These are phyloP conservation scores for Pichia inconspicua DNA, from an alignment of 1,139 yeast genomes.

Conservation along the genomic window DNA sequence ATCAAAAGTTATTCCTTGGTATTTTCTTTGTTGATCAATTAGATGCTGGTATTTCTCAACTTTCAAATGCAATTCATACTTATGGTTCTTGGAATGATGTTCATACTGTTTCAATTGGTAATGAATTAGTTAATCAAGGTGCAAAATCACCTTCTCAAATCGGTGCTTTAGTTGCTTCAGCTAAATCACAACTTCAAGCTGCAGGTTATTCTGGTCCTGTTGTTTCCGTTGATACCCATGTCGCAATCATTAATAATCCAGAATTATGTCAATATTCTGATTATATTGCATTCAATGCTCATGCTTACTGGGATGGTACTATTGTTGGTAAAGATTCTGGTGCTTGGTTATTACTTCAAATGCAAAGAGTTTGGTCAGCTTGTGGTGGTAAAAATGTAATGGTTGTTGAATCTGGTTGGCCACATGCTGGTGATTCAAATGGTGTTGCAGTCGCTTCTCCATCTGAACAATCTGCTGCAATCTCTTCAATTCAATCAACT, in stretches of 20 bases:
- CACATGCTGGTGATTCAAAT: conserved; percentile 56
- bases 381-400: conserved; percentile 59
- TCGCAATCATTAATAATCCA: conserved; percentile 66
- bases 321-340: conserved; percentile 63
- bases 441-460: conserved; percentile 68
- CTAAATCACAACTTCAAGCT: conserved; percentile 51
- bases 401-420: conserved; percentile 80
- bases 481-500: conserved; percentile 44
- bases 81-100: conserved; percentile 69
- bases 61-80: conserved; percentile 45
- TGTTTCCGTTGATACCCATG: conserved; percentile 74
- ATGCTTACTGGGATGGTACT: conserved; percentile 71
- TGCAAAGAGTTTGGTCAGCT: conserved; percentile 55
- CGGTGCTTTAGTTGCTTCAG: conserved; percentile 44
- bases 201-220: conserved; percentile 64
- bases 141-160: conserved; percentile 53
- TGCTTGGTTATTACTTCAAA: conserved; percentile 59
- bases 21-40: conserved; percentile 52
- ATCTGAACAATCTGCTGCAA: conserved; percentile 53
- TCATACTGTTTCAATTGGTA: conserved; percentile 70
- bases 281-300: conserved; percentile 76
- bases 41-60: conserved; percentile 42
- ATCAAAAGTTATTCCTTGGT: conserved; percentile 68
- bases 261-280: conserved; percentile 64
- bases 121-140: conserved; percentile 70